These are phyloP conservation scores for Boletus rufocinnamomeus DNA, from an alignment of 768 basidiomycete species.

Conservation along the genomic window DNA sequence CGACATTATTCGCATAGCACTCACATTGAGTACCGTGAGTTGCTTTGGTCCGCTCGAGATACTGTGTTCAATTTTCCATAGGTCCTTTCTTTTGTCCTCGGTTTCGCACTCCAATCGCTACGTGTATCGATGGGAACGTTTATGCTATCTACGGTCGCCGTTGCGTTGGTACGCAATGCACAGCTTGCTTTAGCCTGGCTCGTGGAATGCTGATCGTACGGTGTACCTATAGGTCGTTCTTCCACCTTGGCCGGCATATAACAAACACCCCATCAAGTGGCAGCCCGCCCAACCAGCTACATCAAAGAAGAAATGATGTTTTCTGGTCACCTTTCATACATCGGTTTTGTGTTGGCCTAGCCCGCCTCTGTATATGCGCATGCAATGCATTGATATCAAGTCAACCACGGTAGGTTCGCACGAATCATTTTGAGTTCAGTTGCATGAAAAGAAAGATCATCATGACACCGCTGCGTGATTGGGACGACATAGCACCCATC, in stretches of 20 bases:
- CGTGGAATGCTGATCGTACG: constrained; percentile 1
- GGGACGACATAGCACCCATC: neutral
- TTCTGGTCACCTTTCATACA: neutral
- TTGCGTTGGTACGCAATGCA: constrained; percentile 23
- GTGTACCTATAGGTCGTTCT: constrained; percentile 48
- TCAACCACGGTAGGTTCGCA: neutral
- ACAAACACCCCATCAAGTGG: constrained; percentile 27
- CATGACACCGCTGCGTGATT: neutral
- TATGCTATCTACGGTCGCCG: constrained; percentile 18
- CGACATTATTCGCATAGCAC: constrained; percentile 23
- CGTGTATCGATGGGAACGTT: constrained; percentile 28
- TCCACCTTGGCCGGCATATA: constrained; percentile 65
- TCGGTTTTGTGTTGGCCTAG: neutral
- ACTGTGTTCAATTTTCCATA: constrained; percentile 3
- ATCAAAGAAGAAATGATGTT: constrained; percentile 26
- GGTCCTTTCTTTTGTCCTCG: constrained; percentile 33
- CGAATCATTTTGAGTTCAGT: neutral
- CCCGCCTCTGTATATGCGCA: neutral
- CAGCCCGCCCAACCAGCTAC: constrained; percentile 20
- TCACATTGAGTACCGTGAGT: constrained; percentile 30
- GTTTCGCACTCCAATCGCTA: constrained; percentile 33
- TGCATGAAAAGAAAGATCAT: neutral
- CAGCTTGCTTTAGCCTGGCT: too few species aligned
- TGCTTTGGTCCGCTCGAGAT: neutral
- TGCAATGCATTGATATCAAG: neutral